These are phyloP conservation scores for Schwanniomyces yamadae DNA, from an alignment of 805 yeast genomes.

Conservation along the genomic window DNA sequence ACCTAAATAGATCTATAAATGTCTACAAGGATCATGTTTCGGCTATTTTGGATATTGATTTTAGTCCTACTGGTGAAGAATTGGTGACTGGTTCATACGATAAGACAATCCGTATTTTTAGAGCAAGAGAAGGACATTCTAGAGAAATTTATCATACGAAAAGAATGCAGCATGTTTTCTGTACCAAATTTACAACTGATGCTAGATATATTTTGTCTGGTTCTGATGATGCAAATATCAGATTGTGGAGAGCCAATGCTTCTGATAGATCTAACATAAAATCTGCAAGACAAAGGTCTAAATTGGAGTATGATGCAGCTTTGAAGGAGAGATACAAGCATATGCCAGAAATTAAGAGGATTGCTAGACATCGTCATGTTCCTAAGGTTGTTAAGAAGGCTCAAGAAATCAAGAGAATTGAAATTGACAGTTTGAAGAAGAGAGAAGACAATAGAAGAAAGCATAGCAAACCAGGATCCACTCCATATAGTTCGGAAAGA, in stretches of 20 bases:
- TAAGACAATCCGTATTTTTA: slow-evolving; percentile 81
- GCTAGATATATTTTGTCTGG: slow-evolving; percentile 84
- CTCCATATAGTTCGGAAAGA: slow-evolving; percentile 67
- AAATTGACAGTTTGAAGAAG: slow-evolving; percentile 68
- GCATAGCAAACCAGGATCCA: slow-evolving; percentile 64
- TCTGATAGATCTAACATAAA: slow-evolving; percentile 81
- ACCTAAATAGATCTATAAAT: slow-evolving; percentile 74
- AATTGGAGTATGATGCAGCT: slow-evolving; percentile 87
- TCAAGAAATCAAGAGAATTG: slow-evolving; percentile 76
- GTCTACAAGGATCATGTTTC: slow-evolving; percentile 94
- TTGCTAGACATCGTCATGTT: slow-evolving; percentile 87
- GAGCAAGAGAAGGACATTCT: slow-evolving; percentile 80
- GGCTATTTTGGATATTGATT: slow-evolving; percentile 92
- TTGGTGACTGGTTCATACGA: slow-evolving; percentile 94
- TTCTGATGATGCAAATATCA: slow-evolving; percentile 92
- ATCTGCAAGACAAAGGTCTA: slow-evolving; percentile 74
- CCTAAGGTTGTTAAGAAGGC: slow-evolving; percentile 89
- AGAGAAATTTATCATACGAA: slow-evolving; percentile 95
- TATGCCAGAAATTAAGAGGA: slow-evolving; percentile 95
- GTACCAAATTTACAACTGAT: slow-evolving; percentile 84
- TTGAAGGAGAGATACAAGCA: slow-evolving; percentile 88
- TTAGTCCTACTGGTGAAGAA: slow-evolving; percentile 96
- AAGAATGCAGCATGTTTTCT: slow-evolving; percentile 94
- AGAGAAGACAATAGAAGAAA: slow-evolving; percentile 82
- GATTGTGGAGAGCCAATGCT: slow-evolving; percentile 90